phyloP scores from a whole-genome alignment of 768 basidiomycete genomes.

The Collybiopsis luxurians region DNA sequence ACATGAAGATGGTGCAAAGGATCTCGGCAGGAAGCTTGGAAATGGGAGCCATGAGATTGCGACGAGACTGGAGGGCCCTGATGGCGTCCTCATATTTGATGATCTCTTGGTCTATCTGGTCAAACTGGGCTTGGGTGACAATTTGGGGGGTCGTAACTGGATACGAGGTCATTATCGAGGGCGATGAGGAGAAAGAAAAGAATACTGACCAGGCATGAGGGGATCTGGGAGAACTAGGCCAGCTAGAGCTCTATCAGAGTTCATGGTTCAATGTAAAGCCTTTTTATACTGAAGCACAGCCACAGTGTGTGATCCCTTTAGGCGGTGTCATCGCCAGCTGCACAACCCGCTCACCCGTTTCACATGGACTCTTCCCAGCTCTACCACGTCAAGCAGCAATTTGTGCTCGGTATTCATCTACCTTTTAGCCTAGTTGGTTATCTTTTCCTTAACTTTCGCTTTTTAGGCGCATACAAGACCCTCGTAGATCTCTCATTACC shows the following conservation, averaged over 20 bases:
- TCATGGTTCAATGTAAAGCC: not conserved
- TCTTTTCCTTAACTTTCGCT: too few species aligned
- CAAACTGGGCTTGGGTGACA: not conserved
- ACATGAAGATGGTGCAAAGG: slow-evolving; percentile 35
- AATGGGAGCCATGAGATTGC: slow-evolving; percentile 36
- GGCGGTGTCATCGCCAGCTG: too few species aligned
- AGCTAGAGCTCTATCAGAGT: slow-evolving; percentile 22
- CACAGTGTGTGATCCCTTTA: not conserved
- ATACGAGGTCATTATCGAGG: not conserved
- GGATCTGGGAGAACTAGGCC: slow-evolving; percentile 20
- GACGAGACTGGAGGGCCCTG: slow-evolving; percentile 28
- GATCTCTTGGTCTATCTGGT: slow-evolving; percentile 36
- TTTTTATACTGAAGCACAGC: not conserved
- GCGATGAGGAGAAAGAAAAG: not conserved
- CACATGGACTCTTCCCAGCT: slow-evolving; percentile 59
- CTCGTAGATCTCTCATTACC: slow-evolving; percentile 55
- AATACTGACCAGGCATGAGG: slow-evolving; percentile 15
- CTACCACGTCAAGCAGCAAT: slow-evolving; percentile 73
- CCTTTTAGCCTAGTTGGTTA: too few species aligned
- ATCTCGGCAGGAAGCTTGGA: slow-evolving; percentile 41
- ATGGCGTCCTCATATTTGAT: slow-evolving; percentile 28
- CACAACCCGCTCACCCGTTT: slow-evolving; percentile 17
- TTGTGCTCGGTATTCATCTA: slow-evolving; percentile 71
- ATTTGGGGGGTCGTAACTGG: slow-evolving; percentile 2
- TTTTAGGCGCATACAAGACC: slow-evolving; percentile 65